These are phyloP conservation scores for Venturia effusa DNA, from an alignment of 2,329 filamentous ascomycete genomes.

Conservation along the genomic window DNA sequence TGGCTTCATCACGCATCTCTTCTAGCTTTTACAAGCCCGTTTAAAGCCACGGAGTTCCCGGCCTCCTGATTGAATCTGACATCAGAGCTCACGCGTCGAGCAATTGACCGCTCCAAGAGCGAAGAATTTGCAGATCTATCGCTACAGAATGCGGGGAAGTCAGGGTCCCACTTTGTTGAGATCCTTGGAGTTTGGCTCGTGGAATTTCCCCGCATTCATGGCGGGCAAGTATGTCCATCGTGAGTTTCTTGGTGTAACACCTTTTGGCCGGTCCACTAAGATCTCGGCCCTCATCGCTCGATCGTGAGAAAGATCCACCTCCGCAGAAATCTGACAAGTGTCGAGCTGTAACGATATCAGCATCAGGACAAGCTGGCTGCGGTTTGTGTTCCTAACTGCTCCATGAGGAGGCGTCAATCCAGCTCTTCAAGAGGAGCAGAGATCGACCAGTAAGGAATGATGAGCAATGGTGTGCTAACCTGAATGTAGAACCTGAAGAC, in stretches of 20 bases:
- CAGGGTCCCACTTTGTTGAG: not conserved
- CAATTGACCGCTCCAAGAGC: not conserved
- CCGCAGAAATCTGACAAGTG: not conserved
- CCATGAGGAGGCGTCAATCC: too few species aligned
- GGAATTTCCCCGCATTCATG: not conserved
- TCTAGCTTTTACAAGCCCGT: not conserved
- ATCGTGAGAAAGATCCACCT: not conserved
- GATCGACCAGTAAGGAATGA: too few species aligned
- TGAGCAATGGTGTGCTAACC: too few species aligned
- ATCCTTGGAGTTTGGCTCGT: not conserved
- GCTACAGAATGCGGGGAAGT: not conserved
- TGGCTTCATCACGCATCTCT: not conserved
- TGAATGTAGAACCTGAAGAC: too few species aligned
- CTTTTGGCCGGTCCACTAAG: not conserved
- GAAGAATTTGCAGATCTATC: not conserved
- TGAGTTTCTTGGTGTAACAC: not conserved
- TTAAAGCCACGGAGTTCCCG: not conserved
- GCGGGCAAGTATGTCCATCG: not conserved
- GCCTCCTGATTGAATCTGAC: not conserved
- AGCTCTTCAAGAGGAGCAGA: too few species aligned
- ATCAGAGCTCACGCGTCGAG: not conserved
- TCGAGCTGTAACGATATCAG: not conserved
- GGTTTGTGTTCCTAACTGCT: too few species aligned
- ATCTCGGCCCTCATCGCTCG: not conserved
- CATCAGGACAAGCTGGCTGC: not conserved